Evolutionary conservation across 345 rosid genomes (phyloP).

Genomic region (Gynandropsis gynandra): DNA sequence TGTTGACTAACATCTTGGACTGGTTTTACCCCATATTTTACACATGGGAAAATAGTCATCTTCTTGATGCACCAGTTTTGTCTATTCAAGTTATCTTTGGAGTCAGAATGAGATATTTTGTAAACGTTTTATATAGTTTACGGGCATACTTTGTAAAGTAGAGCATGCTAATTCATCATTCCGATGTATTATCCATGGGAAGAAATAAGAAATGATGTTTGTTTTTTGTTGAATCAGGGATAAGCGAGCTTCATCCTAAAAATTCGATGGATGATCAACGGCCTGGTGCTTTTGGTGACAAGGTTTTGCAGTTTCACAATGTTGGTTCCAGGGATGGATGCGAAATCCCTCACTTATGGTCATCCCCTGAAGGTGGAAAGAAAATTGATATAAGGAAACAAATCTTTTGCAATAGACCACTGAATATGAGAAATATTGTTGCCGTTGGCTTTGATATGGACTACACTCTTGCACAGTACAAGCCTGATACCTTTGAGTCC

Average conservation of each 20-base stretch:
- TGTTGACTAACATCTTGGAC: conserved; percentile 12
- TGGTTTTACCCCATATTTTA: no score
- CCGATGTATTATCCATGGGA: background rate
- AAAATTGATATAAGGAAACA: conserved; percentile 56
- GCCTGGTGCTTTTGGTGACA: conserved; percentile 32
- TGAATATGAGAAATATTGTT: conserved; percentile 85
- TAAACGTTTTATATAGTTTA: no score
- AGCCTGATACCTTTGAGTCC: conserved; percentile 87
- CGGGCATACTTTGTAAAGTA: no score
- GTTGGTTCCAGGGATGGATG: conserved; percentile 26
- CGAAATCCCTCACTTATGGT: conserved; percentile 51
- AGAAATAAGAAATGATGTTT: conserved; percentile 1
- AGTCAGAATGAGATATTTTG: no score
- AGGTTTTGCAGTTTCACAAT: conserved; percentile 25
- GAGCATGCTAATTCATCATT: background rate
- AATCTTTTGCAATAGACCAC: conserved; percentile 90
- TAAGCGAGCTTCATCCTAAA: conserved; percentile 31
- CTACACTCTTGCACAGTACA: conserved; percentile 95
- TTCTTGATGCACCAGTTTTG: background rate
- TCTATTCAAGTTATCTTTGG: background rate
- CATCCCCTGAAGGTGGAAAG: conserved; percentile 55
- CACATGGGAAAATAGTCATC: no score
- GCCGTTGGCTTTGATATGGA: conserved; percentile 99
- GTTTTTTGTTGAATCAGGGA: conserved; percentile 37
- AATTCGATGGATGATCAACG: conserved; percentile 44